phyloP scores from a whole-genome alignment of 2,329 filamentous ascomycete genomes.

The Botrytis fabae region DNA sequence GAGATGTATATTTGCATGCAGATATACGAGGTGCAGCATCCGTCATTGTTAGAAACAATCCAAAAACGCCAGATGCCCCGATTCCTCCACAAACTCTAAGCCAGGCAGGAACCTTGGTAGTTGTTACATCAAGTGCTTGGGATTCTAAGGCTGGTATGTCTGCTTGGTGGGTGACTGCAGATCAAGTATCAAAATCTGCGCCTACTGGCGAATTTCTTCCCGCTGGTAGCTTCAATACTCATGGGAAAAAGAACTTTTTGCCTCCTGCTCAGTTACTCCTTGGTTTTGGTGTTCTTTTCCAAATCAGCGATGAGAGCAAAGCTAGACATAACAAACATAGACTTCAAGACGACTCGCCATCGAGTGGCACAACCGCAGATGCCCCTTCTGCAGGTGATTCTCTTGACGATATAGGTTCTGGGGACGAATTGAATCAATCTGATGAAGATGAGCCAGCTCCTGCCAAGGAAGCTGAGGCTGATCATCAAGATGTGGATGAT shows the following conservation, averaged over 20 bases:
- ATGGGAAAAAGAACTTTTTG: slow-evolving; percentile 86
- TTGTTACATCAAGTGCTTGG: slow-evolving; percentile 88
- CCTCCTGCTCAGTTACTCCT: slow-evolving; percentile 85
- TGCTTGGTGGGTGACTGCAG: slow-evolving; percentile 90
- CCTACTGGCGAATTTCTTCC: slow-evolving; percentile 77
- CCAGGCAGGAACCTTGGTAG: slow-evolving; percentile 82
- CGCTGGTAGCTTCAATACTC: slow-evolving; percentile 75
- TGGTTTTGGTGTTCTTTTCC: slow-evolving; percentile 85
- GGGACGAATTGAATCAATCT: slow-evolving; percentile 29
- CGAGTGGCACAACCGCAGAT: background rate
- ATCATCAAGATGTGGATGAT: slow-evolving; percentile 31
- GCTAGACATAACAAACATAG: slow-evolving; percentile 76
- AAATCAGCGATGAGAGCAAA: slow-evolving; percentile 85
- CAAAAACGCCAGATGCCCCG: slow-evolving; percentile 73
- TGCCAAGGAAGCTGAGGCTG: slow-evolving; percentile 23
- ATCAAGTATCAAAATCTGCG: slow-evolving; percentile 86
- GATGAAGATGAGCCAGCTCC: slow-evolving; percentile 33
- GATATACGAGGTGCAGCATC: slow-evolving; percentile 81
- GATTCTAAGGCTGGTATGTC: slow-evolving; percentile 95
- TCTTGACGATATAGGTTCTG: slow-evolving; percentile 20
- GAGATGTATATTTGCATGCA: slow-evolving; percentile 89
- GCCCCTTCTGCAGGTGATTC: background rate
- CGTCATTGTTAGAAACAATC: slow-evolving; percentile 89
- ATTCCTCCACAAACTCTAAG: slow-evolving; percentile 89
- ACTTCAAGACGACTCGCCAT: slow-evolving; percentile 45